Evolutionary conservation across 2,329 filamentous ascomycete species (phyloP), one percentile per base, ranked within the genome.

Genomic region (Westerdykella sp.): DNA sequence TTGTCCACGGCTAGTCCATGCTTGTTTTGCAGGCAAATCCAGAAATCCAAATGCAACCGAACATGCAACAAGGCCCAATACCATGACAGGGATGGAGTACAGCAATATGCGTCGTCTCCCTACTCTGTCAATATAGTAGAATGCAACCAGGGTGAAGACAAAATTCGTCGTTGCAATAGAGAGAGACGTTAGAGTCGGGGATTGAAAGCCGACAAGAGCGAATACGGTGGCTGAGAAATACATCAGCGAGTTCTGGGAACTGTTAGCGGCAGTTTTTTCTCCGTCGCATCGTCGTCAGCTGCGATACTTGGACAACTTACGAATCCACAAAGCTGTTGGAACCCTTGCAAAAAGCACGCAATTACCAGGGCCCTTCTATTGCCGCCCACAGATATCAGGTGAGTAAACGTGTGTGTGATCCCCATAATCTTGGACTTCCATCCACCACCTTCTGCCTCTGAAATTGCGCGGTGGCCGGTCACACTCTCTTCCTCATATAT

Each of bases 21-120:
- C 34, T 52, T 54, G 42, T 9, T 45, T 47, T 3, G 45, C 45
- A 21, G 67, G 62, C 40, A 83, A 54, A 1, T 77, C 69, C 45
- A 91, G 69, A 47, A 78, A 79, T 2, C 76, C 74, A 69, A 95
- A 96, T 0, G 86, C 83, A 34, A 82, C 70, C 4, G 85, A 81
- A 41, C 87, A 87, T 1, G 85, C 65, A 0, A 85, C 57, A 9
- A 96, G 77, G 0, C 87, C 87, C 1, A 79, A 23, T 0, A 82
- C 73, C 91, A 96, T 96, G 54, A 93, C 76, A 0, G 90, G 89
- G 22, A 96, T 79, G 1, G 87, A 93, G 61, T 77, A 83, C 5
- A 97, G 77, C 1, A 97, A 74, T 41, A 95, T 90, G 12, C 64
- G 57, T 5, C 71, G 64, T 1, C 71, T 62, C 2, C 71, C 71